Evolutionary conservation across 2,329 filamentous ascomycete species (phyloP).

Genomic region (Chalaropsis thielavioides): DNA sequence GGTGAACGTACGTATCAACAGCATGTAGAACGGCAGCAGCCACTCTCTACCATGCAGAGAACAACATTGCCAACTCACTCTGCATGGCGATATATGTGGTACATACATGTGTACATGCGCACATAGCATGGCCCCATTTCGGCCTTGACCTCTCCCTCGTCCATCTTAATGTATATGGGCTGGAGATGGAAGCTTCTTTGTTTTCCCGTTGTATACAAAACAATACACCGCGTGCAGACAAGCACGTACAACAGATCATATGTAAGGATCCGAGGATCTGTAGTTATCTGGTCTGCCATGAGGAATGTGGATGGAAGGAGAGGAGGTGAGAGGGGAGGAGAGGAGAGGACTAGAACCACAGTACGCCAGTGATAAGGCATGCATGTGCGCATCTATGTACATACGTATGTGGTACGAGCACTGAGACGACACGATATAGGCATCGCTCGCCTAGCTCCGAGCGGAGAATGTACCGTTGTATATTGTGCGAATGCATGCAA

Average conservation of each 20-base stretch:
- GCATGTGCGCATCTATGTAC: too few species aligned
- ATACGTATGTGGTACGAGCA: background rate
- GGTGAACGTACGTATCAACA: too few species aligned
- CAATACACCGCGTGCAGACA: background rate
- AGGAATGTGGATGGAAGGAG: background rate
- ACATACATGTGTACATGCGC: background rate
- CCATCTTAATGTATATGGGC: too few species aligned
- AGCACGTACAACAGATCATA: background rate
- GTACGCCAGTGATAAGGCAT: too few species aligned
- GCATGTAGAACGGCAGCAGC: background rate
- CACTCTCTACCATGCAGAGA: background rate
- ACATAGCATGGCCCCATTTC: background rate
- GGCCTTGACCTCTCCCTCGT: background rate
- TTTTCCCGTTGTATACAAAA: background rate
- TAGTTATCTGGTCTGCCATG: background rate
- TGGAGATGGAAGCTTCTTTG: background rate
- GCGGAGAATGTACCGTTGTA: background rate
- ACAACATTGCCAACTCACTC: constrained; percentile 6
- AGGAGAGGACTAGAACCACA: background rate
- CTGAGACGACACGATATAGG: background rate
- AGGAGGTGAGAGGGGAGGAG: too few species aligned
- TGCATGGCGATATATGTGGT: background rate
- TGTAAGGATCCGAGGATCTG: background rate
- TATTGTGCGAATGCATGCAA: background rate
- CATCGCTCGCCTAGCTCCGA: background rate